Evolutionary conservation across 2,329 filamentous ascomycete genomes (phyloP).

Genomic region (Fusarium liriodendri): DNA sequence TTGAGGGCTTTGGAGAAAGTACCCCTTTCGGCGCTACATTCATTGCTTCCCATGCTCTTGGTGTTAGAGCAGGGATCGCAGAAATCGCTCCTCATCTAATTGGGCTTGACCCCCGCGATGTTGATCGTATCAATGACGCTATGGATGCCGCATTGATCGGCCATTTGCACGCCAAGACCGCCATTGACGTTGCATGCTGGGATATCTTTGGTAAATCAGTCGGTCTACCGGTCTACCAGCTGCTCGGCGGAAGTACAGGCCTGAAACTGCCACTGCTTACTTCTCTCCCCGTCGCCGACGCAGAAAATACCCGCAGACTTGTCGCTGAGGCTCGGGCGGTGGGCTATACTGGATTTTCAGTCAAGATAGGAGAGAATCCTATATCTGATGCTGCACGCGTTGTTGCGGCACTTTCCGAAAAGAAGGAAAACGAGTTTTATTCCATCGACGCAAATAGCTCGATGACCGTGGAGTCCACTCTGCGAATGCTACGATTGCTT

Average conservation of each 20-base stretch:
- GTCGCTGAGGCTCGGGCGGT: neutral
- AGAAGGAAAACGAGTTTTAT: neutral
- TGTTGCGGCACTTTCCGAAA: neutral
- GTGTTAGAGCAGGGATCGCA: neutral
- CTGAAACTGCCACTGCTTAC: no score
- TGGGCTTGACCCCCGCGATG: neutral
- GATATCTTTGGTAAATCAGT: neutral
- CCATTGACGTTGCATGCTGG: neutral
- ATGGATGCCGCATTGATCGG: neutral
- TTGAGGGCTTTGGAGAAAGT: neutral
- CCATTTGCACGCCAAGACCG: neutral
- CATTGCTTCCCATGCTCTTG: neutral
- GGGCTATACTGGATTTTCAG: neutral
- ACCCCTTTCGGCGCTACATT: neutral
- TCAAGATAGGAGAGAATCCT: neutral
- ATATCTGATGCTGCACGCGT: neutral
- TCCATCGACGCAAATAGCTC: neutral
- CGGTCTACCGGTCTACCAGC: neutral
- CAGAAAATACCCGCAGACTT: neutral
- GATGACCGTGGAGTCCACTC: neutral
- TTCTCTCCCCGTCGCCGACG: neutral
- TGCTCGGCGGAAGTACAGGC: neutral
- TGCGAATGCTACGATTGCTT: neutral
- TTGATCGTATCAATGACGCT: neutral
- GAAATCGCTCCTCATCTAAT: neutral